These are phyloP conservation scores for Leccinum imitatum DNA, from an alignment of 768 basidiomycete species.

Conservation along the genomic window DNA sequence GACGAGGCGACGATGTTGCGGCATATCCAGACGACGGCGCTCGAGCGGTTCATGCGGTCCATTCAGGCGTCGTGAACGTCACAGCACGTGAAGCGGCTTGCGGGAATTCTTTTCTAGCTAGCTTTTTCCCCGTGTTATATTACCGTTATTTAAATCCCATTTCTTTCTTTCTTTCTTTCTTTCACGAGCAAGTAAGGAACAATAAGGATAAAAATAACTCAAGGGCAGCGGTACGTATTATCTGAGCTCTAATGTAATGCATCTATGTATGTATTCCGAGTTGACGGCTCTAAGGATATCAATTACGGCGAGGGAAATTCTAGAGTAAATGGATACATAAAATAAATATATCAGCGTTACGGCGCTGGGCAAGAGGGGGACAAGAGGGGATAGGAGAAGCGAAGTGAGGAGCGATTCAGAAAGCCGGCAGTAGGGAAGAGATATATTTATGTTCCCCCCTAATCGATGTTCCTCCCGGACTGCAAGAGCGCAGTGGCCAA, in stretches of 20 bases:
- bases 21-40: constrained; percentile 63
- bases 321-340: not conserved
- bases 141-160: constrained; percentile 22
- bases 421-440: not conserved
- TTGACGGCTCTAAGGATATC: not conserved
- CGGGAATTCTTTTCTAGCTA: not conserved
- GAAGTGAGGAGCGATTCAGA: not conserved
- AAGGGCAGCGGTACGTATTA: not conserved
- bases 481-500: constrained; percentile 55
- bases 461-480: constrained; percentile 65
- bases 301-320: not conserved
- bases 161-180: not conserved
- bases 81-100: not conserved
- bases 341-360: no score
- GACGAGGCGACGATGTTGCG: constrained; percentile 59
- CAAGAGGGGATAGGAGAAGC: no score
- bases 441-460: not conserved
- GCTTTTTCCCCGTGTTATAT: constrained; percentile 7
- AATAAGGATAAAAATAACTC: not conserved
- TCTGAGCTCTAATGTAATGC: not conserved
- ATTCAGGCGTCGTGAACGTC: constrained; percentile 38
- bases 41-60: constrained; percentile 63
- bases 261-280: not conserved
- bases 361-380: no score
- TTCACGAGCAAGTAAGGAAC: not conserved